phyloP scores from a whole-genome alignment of 495 filamentous ascomycete species.

The Neurospora terricola region DNA sequence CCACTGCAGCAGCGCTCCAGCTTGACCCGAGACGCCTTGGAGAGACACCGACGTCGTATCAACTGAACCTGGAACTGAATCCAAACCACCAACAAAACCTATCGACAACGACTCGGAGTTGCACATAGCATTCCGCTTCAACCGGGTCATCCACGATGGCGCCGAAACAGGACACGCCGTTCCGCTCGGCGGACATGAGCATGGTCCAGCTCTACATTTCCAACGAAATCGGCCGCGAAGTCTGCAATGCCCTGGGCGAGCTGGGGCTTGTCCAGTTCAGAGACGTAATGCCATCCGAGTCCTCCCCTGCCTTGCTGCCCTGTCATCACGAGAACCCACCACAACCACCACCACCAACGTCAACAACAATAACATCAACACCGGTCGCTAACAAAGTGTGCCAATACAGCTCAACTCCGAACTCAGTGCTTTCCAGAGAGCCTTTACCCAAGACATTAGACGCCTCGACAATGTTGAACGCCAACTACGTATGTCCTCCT shows the following conservation, averaged over 20 bases:
- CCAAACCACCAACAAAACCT: background rate
- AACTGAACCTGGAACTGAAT: background rate
- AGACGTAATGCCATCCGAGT: slow-evolving; percentile 57
- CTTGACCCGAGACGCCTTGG: background rate
- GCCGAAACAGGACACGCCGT: slow-evolving; percentile 73
- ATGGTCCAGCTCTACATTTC: slow-evolving; percentile 98
- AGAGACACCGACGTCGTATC: background rate
- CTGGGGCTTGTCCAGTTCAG: slow-evolving; percentile 92
- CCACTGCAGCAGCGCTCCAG: background rate
- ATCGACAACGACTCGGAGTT: background rate
- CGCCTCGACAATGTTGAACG: slow-evolving; percentile 96
- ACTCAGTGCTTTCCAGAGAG: slow-evolving; percentile 87
- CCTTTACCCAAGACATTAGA: slow-evolving; percentile 94
- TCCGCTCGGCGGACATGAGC: slow-evolving; percentile 99
- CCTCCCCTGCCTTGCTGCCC: background rate
- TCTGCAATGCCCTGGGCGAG: slow-evolving; percentile 92
- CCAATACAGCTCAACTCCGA: slow-evolving; percentile 71
- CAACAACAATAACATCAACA: background rate
- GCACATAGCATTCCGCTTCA: background rate
- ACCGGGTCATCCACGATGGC: slow-evolving; percentile 34
- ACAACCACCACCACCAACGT: background rate
- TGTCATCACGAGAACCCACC: slow-evolving; percentile 1
- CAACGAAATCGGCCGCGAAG: slow-evolving; percentile 96
- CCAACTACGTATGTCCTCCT: slow-evolving; percentile 67
- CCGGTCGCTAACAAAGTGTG: slow-evolving; percentile 12